A percentile compares a stretch with the other conserved stretches of the same genome.
Conservation (phyloP, 805 yeast species). For the Blastobotrys robertii region DNA sequence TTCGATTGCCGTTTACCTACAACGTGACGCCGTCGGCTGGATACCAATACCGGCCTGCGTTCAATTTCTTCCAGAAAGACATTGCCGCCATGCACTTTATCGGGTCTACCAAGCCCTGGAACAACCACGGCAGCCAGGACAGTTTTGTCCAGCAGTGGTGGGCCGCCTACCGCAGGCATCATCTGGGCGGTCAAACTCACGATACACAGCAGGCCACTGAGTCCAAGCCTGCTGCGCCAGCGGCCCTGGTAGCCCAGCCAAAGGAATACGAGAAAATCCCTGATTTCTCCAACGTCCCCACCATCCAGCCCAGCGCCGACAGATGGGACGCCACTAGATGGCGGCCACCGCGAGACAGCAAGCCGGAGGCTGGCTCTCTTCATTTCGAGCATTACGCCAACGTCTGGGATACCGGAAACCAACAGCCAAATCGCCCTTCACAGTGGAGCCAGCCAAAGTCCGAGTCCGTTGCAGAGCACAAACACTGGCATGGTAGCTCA, state of each 20-base stretch:
- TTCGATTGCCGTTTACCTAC: constrained; percentile 64
- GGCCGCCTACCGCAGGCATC: constrained; percentile 5
- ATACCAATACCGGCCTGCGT: constrained; percentile 70
- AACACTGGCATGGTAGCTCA: too few relatives aligned
- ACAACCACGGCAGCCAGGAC: constrained; percentile 1
- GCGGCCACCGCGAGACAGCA: constrained; percentile 18
- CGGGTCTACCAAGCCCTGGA: constrained; percentile 33
- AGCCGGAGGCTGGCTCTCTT: constrained; percentile 19
- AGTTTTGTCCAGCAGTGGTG: constrained; percentile 16
- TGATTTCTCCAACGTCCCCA: background rate
- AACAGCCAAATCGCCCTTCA: too few relatives aligned
- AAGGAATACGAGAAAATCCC: too few relatives aligned
- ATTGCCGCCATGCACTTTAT: constrained; percentile 33
- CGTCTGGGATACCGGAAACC: constrained; percentile 9
- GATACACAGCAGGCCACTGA: too few relatives aligned
- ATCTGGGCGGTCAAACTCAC: too few relatives aligned
- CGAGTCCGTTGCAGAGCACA: too few relatives aligned
- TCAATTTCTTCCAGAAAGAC: constrained; percentile 37
- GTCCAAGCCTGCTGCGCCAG: too few relatives aligned
- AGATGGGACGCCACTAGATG: constrained; percentile 22
- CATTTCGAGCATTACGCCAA: constrained; percentile 10
- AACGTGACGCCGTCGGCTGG: constrained; percentile 64
- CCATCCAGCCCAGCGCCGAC: constrained; percentile 13
- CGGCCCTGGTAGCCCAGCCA: too few relatives aligned
- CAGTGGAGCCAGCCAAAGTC: too few relatives aligned